Percentiles rank a stretch among this genome's conserved stretches.
Evolutionary conservation across 2,329 filamentous ascomycete genomes (phyloP).

Genomic region (Claviceps digitariae): DNA sequence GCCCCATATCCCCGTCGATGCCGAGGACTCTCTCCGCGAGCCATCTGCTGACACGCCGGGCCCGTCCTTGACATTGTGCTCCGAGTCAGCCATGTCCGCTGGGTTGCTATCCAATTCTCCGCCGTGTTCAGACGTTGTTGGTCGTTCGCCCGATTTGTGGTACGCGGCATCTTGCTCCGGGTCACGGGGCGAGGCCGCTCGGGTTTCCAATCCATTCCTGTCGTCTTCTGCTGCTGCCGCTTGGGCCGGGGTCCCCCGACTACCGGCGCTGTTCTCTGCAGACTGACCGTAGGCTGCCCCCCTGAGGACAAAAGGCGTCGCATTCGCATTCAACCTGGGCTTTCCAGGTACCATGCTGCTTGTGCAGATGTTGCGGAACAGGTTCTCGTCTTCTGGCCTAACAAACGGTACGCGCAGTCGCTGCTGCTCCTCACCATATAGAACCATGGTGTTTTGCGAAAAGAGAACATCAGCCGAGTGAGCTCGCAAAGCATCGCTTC

Average conservation of each 20-base stretch:
- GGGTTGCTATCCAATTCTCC: constrained; percentile 28
- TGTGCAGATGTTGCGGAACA: constrained; percentile 67
- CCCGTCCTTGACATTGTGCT: constrained; percentile 15
- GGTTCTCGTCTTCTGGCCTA: constrained; percentile 71
- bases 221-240: constrained; percentile 7
- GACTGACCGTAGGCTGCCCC: constrained; percentile 19
- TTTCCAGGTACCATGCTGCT: constrained; percentile 40
- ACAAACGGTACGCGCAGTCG: constrained; percentile 86
- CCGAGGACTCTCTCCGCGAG: constrained; percentile 31
- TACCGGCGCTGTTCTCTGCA: constrained; percentile 5
- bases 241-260: background rate
- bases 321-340: constrained; percentile 43
- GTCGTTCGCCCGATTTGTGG: constrained; percentile 20
- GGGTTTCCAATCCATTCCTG: constrained; percentile 14
- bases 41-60: constrained; percentile 13
- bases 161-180: constrained; percentile 21
- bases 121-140: constrained; percentile 29
- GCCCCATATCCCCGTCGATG: constrained; percentile 49
- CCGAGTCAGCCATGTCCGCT: constrained; percentile 11
- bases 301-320: constrained; percentile 27
- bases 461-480: constrained; percentile 87
- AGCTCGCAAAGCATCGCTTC: constrained; percentile 72
- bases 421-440: constrained; percentile 76
- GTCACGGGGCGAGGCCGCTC: constrained; percentile 23
- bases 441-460: constrained; percentile 76